Conservation (phyloP, 306 rosid species). For the Macrotyloma uniflorum region DNA sequence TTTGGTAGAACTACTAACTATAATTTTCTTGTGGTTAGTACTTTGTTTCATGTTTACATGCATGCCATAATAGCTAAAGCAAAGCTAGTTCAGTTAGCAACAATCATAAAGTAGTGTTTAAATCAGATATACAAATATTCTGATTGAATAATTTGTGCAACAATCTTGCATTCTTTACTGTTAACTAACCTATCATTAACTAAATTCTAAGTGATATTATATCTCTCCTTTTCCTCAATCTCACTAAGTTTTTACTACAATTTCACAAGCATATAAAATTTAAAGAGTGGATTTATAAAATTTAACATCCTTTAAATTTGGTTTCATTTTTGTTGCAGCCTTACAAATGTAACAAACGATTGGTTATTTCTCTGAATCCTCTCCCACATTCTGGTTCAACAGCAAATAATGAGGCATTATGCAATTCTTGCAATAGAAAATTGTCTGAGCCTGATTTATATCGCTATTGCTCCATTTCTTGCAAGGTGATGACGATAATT, state of each 20-base stretch:
- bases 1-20: background rate
- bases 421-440: constrained; percentile 45
- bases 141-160: constrained; percentile 1
- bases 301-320: background rate
- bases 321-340: constrained; percentile 42
- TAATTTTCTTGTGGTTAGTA: background rate
- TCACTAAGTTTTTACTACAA: background rate
- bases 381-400: constrained; percentile 33
- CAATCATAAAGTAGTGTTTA: background rate
- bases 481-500: constrained; percentile 48
- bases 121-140: background rate
- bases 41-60: background rate
- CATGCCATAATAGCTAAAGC: background rate
- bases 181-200: background rate
- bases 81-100: background rate
- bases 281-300: background rate
- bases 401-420: constrained; percentile 24
- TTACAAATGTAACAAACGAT: constrained; percentile 46
- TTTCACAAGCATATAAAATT: background rate
- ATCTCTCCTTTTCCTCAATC: background rate
- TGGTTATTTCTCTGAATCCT: constrained; percentile 54
- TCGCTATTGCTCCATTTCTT: constrained; percentile 50
- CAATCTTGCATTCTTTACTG: no score
- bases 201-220: background rate
- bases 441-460: constrained; percentile 40